phyloP scores from a whole-genome alignment of 2,329 filamentous ascomycete genomes.

The Xylaria sp. region DNA sequence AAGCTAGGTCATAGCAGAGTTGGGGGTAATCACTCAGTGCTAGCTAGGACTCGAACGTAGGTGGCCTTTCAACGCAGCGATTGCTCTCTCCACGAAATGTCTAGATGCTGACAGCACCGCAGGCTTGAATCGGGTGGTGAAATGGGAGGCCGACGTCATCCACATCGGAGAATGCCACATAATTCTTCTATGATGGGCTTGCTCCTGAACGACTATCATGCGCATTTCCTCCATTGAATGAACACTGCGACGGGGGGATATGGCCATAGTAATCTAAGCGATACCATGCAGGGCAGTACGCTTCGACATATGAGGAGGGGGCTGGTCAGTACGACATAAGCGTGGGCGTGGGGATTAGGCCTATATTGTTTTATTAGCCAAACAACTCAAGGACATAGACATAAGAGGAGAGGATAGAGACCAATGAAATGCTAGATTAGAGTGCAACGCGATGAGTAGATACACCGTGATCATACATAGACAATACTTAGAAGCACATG shows the following conservation, averaged over 20 bases:
- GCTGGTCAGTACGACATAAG: slow-evolving; percentile 13
- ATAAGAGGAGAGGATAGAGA: too few relatives aligned
- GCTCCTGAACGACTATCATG: slow-evolving; percentile 38
- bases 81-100: neutral
- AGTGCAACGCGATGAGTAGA: too few relatives aligned
- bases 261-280: too few relatives aligned
- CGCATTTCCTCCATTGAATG: slow-evolving; percentile 34
- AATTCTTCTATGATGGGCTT: slow-evolving; percentile 42
- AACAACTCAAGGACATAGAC: too few relatives aligned
- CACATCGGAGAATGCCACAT: slow-evolving; percentile 44
- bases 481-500: neutral
- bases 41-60: slow-evolving; percentile 43
- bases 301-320: neutral
- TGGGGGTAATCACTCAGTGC: slow-evolving; percentile 46
- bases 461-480: too few relatives aligned
- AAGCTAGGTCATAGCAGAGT: slow-evolving; percentile 41
- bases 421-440: too few relatives aligned
- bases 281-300: neutral
- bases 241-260: slow-evolving; percentile 36
- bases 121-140: slow-evolving; percentile 43
- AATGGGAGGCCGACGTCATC: slow-evolving; percentile 45
- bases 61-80: neutral
- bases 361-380: too few relatives aligned
- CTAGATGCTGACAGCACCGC: neutral
- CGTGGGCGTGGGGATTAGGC: slow-evolving; percentile 39